Evolutionary conservation across 2,329 filamentous ascomycete genomes (phyloP), one percentile per base, ranked within the genome.

Genomic region (Ophiobolus disseminans): DNA sequence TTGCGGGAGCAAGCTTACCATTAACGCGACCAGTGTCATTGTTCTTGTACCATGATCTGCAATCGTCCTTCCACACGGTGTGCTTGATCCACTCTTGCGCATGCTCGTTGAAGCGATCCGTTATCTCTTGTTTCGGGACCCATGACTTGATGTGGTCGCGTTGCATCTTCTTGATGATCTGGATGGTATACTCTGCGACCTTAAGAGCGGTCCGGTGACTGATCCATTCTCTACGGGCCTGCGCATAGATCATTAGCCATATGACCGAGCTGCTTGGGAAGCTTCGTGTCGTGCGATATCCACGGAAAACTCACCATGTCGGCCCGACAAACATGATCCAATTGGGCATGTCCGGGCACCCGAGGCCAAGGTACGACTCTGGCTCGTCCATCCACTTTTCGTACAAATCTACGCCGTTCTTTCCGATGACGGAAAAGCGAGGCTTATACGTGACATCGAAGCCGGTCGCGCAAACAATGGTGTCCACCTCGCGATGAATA

Each of bases 11-110:
- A 19, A 3, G n/a, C 23, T n/a, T 34, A 50, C 49, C 67, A 17
- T 70, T 71, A 17, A 73, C 65, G 4, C 68, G 61, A 1, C 68
- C 69, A 1, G 69, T 72, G 0, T 68, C 60, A 22, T 73, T 71
- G 58, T 81, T 74, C 58, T 76, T 76, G 63, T 78, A 79, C 75
- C 76, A 78, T 1, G 60, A 58, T 34, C 76, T 69, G 45, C 78
- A 79, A 5, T 73, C 67, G 19, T 75, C 70, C 46, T 75, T 78
- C 76, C 76, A 81, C 6, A 80, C 77, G 0, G 77, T 80, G 48
- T 78, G 74, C 57, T 76, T 78, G 55, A 79, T 71, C 75, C 75
- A 80, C 47, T 78, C 75, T 55, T 78, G 70, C 3, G 71, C 68
- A 43, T 78, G 75, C 19, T 69, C 68, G 48, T 78, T 77, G 66